These are phyloP conservation scores for Phialemonium atrogriseum DNA, from an alignment of 2,329 filamentous ascomycete genomes.

Conservation along the genomic window DNA sequence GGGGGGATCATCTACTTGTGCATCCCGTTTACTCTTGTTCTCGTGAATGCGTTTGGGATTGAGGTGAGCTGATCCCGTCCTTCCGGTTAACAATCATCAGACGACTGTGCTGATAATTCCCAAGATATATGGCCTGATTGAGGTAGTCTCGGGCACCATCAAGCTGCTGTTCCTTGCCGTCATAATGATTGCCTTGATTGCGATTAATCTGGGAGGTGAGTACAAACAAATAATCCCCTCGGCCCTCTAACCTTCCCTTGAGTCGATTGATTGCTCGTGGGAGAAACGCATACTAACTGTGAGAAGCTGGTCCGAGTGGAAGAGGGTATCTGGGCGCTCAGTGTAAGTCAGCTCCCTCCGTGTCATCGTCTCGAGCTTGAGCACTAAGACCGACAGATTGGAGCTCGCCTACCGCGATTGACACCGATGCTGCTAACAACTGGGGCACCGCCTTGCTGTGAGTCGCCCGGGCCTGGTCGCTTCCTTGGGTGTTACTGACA, in stretches of 20 bases:
- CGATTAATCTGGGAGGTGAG: slow-evolving; percentile 10
- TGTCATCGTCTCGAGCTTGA: too few relatives aligned
- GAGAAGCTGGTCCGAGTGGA: too few relatives aligned
- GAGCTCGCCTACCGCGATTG: slow-evolving; percentile 9
- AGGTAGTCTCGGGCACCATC: slow-evolving; percentile 15
- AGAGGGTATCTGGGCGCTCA: too few relatives aligned
- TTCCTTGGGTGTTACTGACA: background rate
- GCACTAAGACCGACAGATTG: too few relatives aligned
- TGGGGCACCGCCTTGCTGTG: slow-evolving; percentile 18
- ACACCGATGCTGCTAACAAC: slow-evolving; percentile 11
- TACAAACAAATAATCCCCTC: too few relatives aligned
- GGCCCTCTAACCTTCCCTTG: too few relatives aligned
- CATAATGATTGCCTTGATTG: slow-evolving; percentile 14
- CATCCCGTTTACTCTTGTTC: slow-evolving; percentile 13
- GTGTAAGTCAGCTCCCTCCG: too few relatives aligned
- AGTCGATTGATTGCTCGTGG: too few relatives aligned
- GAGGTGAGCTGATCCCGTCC: too few relatives aligned
- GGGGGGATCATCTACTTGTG: slow-evolving; percentile 14
- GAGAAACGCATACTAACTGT: too few relatives aligned
- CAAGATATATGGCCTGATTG: slow-evolving; percentile 20
- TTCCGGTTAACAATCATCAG: too few relatives aligned
- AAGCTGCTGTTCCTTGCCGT: slow-evolving; percentile 17
- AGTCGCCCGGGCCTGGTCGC: slow-evolving; percentile 2
- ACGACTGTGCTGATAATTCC: too few relatives aligned
- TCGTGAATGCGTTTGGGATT: slow-evolving; percentile 15